phyloP scores from a whole-genome alignment of 2,329 filamentous ascomycete genomes.

The Leptographium lundbergii region DNA sequence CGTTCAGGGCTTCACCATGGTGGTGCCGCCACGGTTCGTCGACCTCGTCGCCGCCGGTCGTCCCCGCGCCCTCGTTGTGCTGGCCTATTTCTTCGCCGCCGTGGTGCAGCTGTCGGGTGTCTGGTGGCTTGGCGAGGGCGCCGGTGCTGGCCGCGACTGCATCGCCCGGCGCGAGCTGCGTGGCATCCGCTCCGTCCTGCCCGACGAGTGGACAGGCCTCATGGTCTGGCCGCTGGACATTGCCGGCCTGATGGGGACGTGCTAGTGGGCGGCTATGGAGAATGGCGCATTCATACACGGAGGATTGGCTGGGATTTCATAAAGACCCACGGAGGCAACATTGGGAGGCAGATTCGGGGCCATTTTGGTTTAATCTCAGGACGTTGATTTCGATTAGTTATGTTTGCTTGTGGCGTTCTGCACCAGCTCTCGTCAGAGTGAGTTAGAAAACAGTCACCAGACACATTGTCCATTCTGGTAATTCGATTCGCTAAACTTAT shows the following conservation, averaged over 20 bases:
- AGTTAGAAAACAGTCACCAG: no score
- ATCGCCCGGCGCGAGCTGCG: conserved; percentile 16
- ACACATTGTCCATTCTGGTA: no score
- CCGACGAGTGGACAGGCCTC: conserved; percentile 11
- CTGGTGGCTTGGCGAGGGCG: conserved; percentile 16
- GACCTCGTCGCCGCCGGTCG: conserved; percentile 13
- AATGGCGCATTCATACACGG: no score
- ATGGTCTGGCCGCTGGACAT: conserved; percentile 15
- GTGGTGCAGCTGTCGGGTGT: conserved; percentile 13
- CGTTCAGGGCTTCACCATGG: conserved; percentile 16
- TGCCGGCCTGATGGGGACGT: conserved; percentile 5
- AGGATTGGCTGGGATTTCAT: no score
- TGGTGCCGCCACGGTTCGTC: conserved; percentile 14
- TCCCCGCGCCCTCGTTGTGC: conserved; percentile 15
- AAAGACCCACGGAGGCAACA: no score
- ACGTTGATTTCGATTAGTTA: no score
- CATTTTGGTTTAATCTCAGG: no score
- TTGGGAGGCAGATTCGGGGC: no score
- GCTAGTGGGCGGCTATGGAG: no score
- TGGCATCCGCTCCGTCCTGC: conserved; percentile 14
- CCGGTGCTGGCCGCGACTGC: conserved; percentile 5
- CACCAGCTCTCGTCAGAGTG: no score
- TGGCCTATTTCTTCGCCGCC: conserved; percentile 16
- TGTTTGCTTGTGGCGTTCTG: no score
- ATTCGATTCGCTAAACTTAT: no score